phyloP scores from a whole-genome alignment of 2,329 filamentous ascomycete genomes.

The Neocucurbitaria cava region DNA sequence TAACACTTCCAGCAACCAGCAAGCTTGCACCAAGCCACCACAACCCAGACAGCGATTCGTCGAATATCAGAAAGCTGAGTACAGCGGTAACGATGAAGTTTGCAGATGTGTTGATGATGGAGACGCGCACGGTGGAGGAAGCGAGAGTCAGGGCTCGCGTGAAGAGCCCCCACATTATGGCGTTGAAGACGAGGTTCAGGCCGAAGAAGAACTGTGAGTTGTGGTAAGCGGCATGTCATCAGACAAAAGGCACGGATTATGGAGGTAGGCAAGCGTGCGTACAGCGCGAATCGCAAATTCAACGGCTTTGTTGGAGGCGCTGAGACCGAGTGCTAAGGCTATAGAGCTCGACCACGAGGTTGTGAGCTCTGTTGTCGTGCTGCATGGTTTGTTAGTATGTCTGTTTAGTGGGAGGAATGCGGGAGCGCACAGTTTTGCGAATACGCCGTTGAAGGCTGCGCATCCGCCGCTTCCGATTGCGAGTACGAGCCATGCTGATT shows the following conservation, averaged over 20 bases:
- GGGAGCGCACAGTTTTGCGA: constrained; percentile 75
- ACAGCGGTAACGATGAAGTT: constrained; percentile 83
- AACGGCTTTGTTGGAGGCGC: constrained; percentile 54
- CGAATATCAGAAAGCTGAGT: constrained; percentile 73
- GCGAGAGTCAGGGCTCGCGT: constrained; percentile 78
- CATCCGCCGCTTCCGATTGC: constrained; percentile 78
- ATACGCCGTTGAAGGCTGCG: constrained; percentile 81
- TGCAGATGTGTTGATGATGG: constrained; percentile 80
- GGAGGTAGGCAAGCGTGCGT: constrained; percentile 51
- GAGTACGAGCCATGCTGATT: constrained; percentile 63
- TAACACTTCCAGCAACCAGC: constrained; percentile 77
- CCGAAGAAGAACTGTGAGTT: constrained; percentile 72
- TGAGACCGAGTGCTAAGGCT: constrained; percentile 56
- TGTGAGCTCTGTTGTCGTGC: constrained; percentile 68
- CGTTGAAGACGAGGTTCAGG: constrained; percentile 77
- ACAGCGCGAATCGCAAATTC: constrained; percentile 61
- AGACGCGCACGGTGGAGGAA: constrained; percentile 78
- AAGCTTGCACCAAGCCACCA: constrained; percentile 80
- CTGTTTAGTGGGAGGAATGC: neutral
- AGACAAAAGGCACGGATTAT: neutral
- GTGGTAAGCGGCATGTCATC: constrained; percentile 2
- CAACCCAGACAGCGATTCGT: constrained; percentile 72
- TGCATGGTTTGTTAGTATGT: constrained; percentile 35
- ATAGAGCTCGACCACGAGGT: constrained; percentile 59
- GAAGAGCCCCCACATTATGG: constrained; percentile 85